Evolutionary conservation across 257 asterid genomes (phyloP), one percentile per base, ranked within the genome.

Genomic region (Vinca minor): DNA sequence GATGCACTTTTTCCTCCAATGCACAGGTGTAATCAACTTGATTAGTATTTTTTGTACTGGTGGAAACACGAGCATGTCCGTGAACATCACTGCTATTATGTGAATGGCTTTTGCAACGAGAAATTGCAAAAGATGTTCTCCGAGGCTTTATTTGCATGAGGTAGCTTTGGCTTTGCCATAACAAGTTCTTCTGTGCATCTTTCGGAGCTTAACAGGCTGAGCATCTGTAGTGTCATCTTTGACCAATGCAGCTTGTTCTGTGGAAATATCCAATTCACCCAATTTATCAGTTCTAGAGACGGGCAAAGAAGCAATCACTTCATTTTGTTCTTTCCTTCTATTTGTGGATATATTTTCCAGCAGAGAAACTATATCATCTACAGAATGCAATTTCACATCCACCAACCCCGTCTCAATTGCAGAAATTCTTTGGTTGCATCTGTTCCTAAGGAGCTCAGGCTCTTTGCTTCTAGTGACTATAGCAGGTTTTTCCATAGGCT

Each of bases 401-500:
- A 57, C 62, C 74, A 76, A 38, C 61, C 65, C 67, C 21, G 66
- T 45, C 54, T 67, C 85, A 29, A 53, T 48, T 29, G 74, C 78
- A 66, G 25, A 35, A 60, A 70, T 57, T 60, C 65, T 67, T 63
- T 53, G 76, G 26, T 64, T 45, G 71, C 72, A 67, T 65, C 75
- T 77, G 63, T 69, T 71, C 73, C 61, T 54, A 23, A 46, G 58
- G 63, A 50, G 67, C 53, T 72, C 78, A 36, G 75, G 69, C 71
- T 70, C 79, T 17, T 46, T 73, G 44, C 59, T 38, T 47, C 29
- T 34, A 7, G 11, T 11, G 13, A 53, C 59, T 44, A 74, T 61
- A 71, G 54, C 48, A 47, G 54, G 77, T 44, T 62, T 29, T 35
- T 70, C 74, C 62, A 66, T 52, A 5, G 71, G 70, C 55, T 36